phyloP scores from a whole-genome alignment of 129 eudicot species.

The Artemisia annua region DNA sequence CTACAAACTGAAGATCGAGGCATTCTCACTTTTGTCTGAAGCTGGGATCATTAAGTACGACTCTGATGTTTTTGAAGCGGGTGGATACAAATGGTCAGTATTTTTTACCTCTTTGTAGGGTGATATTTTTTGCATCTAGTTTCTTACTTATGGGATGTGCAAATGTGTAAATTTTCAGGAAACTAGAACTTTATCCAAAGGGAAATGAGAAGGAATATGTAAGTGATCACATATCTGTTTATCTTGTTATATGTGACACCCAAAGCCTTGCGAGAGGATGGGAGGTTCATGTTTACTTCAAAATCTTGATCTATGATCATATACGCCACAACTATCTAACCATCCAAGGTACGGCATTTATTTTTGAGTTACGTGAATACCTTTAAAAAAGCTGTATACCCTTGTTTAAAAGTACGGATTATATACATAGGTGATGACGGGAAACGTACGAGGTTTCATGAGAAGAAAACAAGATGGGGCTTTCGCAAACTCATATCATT shows the following conservation, averaged over 20 bases:
- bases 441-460: constrained; percentile 33
- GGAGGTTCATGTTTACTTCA: constrained; percentile 39
- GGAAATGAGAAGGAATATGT: constrained; percentile 30
- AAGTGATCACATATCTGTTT: constrained; percentile 32
- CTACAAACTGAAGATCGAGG: constrained; percentile 35
- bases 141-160: not conserved
- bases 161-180: constrained; percentile 24
- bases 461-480: constrained; percentile 37
- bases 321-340: constrained; percentile 36
- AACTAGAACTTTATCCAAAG: constrained; percentile 34
- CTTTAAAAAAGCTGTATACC: too few relatives aligned
- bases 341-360: constrained; percentile 28
- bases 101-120: not conserved
- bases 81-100: constrained; percentile 39
- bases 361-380: not conserved
- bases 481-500: constrained; percentile 36
- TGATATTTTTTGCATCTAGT: not conserved
- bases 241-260: constrained; percentile 36
- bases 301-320: constrained; percentile 37
- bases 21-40: constrained; percentile 35
- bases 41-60: constrained; percentile 35
- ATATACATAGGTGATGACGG: constrained; percentile 26
- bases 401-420: not conserved
- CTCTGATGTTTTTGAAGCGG: constrained; percentile 35
- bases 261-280: constrained; percentile 20